These are phyloP conservation scores for Teratosphaeria zuluensis DNA, from an alignment of 2,329 filamentous ascomycete species.

Conservation along the genomic window DNA sequence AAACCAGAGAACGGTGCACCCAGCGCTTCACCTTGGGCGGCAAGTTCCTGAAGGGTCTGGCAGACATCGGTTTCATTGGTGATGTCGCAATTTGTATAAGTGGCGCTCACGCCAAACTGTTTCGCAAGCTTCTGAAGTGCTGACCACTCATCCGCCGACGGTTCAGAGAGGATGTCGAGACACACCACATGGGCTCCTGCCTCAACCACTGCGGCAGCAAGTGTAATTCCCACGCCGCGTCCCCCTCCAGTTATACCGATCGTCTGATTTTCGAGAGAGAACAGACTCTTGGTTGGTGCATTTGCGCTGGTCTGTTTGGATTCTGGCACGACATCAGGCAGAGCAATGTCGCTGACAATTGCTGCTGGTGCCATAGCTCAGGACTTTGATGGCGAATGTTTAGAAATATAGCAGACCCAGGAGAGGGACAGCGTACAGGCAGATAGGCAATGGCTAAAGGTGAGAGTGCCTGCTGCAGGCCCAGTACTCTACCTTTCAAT, in stretches of 20 bases:
- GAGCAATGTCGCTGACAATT: conserved; percentile 13
- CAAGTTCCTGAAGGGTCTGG: conserved; percentile 1
- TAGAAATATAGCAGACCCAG: no score
- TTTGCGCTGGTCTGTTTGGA: conserved; percentile 14
- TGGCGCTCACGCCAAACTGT: background rate
- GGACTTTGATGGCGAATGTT: no score
- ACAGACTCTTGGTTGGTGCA: conserved; percentile 9
- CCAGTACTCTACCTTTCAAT: no score
- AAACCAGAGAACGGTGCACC: conserved; percentile 9
- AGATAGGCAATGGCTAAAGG: conserved; percentile 9
- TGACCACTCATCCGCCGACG: conserved; percentile 2
- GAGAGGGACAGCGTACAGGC: no score
- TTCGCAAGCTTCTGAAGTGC: background rate
- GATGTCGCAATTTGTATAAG: conserved; percentile 6
- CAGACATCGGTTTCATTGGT: conserved; percentile 5
- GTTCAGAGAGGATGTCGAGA: background rate
- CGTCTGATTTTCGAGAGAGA: background rate
- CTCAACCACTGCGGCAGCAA: no score
- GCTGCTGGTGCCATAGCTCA: no score
- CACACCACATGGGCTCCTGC: no score
- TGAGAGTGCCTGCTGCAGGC: conserved; percentile 8
- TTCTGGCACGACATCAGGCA: conserved; percentile 14
- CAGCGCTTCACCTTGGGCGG: background rate
- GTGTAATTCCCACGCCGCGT: no score
- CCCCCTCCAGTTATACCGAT: no score